phyloP scores from a whole-genome alignment of 1,139 yeast genomes.

The Yamadazyma pseudoaaseri region DNA sequence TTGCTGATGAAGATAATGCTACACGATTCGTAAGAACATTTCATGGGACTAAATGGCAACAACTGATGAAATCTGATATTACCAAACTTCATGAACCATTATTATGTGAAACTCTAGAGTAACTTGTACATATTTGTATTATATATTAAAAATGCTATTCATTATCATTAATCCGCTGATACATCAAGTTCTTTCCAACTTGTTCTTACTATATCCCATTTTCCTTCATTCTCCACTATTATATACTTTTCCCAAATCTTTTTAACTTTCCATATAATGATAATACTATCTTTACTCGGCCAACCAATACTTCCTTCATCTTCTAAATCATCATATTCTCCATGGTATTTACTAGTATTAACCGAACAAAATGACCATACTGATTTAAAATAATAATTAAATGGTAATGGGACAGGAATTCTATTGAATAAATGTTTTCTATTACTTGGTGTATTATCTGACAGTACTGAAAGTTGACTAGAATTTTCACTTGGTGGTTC shows the following conservation, averaged over 20 bases:
- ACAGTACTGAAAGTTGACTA: slow-evolving; percentile 9
- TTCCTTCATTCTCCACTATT: slow-evolving; percentile 45
- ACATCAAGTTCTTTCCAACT: slow-evolving; percentile 71
- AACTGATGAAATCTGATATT: slow-evolving; percentile 25
- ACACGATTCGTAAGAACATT: slow-evolving; percentile 51
- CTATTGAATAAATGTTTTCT: slow-evolving; percentile 68
- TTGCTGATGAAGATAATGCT: slow-evolving; percentile 50
- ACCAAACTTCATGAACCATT: slow-evolving; percentile 38
- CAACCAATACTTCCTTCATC: slow-evolving; percentile 76
- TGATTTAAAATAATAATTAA: slow-evolving; percentile 75
- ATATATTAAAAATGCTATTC: neutral
- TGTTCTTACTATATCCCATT: slow-evolving; percentile 65
- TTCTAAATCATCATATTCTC: slow-evolving; percentile 26
- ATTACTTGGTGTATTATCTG: slow-evolving; percentile 28
- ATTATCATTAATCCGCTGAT: slow-evolving; percentile 3
- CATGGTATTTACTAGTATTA: slow-evolving; percentile 53
- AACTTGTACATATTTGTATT: slow-evolving; percentile 1
- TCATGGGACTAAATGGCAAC: slow-evolving; percentile 49
- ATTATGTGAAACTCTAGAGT: slow-evolving; percentile 37
- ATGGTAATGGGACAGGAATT: slow-evolving; percentile 58
- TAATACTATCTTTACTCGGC: slow-evolving; percentile 66
- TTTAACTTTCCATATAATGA: slow-evolving; percentile 69
- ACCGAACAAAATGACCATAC: slow-evolving; percentile 88
- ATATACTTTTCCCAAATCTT: slow-evolving; percentile 86
- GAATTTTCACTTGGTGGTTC: slow-evolving; percentile 8